These are phyloP conservation scores for Blastosporella zonata DNA, from an alignment of 1,284 basidiomycete genomes.

Conservation along the genomic window DNA sequence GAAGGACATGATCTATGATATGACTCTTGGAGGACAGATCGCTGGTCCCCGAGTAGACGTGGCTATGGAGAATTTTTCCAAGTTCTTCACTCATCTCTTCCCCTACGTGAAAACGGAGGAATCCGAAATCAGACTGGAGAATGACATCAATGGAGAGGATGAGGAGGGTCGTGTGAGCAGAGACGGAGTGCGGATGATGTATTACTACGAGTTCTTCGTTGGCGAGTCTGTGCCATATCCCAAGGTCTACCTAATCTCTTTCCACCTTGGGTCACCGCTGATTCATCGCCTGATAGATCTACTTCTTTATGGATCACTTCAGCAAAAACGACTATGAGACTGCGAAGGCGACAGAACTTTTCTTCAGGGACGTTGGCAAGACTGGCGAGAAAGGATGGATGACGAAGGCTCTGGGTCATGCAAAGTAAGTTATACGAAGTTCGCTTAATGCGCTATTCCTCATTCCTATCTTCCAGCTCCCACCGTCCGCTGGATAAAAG, in stretches of 20 bases:
- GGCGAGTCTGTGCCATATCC: background rate
- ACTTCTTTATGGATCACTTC: conserved; percentile 21
- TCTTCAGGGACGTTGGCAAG: conserved; percentile 17
- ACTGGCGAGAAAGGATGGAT: conserved; percentile 18
- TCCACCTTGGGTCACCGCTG: background rate
- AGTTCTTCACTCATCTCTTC: conserved; percentile 19
- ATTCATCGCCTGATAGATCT: conserved; percentile 8
- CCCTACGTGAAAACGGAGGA: conserved; percentile 16
- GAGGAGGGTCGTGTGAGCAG: conserved; percentile 9
- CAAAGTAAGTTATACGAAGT: conserved; percentile 4
- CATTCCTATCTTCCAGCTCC: background rate
- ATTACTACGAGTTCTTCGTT: conserved; percentile 13
- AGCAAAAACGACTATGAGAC: conserved; percentile 19
- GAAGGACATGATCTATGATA: conserved; percentile 18
- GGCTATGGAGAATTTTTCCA: conserved; percentile 15
- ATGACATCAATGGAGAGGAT: conserved; percentile 11
- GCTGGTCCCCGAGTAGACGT: conserved; percentile 15
- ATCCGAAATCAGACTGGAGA: conserved; percentile 6
- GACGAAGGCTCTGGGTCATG: conserved; percentile 11
- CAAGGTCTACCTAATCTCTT: background rate
- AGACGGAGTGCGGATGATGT: conserved; percentile 15
- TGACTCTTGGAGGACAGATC: conserved; percentile 19
- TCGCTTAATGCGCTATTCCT: background rate
- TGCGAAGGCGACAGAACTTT: conserved; percentile 16
- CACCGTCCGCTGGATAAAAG: conserved; percentile 14